Base-by-base conservation (phyloP, 2,329 filamentous ascomycete genomes). In the Fusarium caatingaense region DNA sequence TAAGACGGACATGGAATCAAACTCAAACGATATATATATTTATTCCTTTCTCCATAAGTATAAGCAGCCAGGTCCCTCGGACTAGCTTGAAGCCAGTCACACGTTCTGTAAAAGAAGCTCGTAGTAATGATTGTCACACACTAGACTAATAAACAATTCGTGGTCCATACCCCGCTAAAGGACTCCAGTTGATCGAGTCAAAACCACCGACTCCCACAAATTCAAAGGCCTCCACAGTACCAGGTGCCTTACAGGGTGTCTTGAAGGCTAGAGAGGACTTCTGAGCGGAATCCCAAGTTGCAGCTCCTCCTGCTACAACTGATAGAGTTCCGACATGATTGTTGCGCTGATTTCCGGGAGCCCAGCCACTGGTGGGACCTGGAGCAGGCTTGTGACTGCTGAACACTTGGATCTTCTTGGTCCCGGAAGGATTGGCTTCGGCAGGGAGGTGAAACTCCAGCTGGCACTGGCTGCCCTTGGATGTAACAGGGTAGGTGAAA, bases 371-470 rank as follows among this genome's bases (percentile, higher is more conserved):
- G 5, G 49, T 25, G 30, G 56, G 56, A 4, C 56, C 30, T 20
- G 23, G 23, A 12, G 56, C 50, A 2, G 50, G 56, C 13, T 41
- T 41, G 10, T 28, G 30, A 9, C 50, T 59, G 10, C 28, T 56
- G n/a, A 23, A 56, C 8, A 59, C 50, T 9, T 59, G 11, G 18
- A 59, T 41, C 27, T 59, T 59, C 50, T 59, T 59, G 16, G 50
- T 59, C 4, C 56, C 50, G 1, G 42, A n/a, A 13, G 55, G 28
- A 8, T 27, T 56, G 3, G 55, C 56, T 0, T n/a, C 23, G 0
- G 30, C 9, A 12, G 41, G 23, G 2, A 59, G 56, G 16, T 56
- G 21, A 28, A 59, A 59, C 25, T 53, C 50, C 6, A 59, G 25
- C 20, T 59, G 41, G 6, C 50, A 59, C 25, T 59, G 15, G 18